Evolutionary conservation across 208 protist species (phyloP), one percentile per base, ranked within the genome.

Genomic region (Strigomonas culicis): DNA sequence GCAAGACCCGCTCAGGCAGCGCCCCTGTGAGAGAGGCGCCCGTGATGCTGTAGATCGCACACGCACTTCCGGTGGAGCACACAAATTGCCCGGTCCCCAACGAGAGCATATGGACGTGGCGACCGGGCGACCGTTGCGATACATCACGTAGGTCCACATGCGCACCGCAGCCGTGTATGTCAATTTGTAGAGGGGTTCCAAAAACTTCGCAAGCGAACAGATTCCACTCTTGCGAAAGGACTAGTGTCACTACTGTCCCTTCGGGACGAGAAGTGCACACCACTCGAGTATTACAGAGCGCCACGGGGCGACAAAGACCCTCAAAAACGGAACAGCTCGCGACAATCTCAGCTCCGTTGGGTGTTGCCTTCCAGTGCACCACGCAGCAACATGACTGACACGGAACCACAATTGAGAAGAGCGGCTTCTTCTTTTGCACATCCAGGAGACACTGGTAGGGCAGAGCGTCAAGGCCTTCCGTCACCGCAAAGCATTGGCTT

Each of bases 161-260:
- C 4, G 31, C 39, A 10, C 19, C 32, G 8, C 44, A 1, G n/a
- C 22, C 31, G 39, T 60, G 4, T 1, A 60, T 19, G 13, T 24
- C 44, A 22, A 60, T 15, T 1, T 60, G 28, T 32, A 28, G 10
- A 10, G 39, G 41, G 13, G 57, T 34, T 8, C 57, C 79, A 70
- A 77, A 66, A 2, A 72, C 65, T 39, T 87, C 81, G 47, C 68
- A 73, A 0, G 81, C 81, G 46, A 69, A 81, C 3, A 83, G 31
- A 27, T 53, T 67, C 53, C 68, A 76, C 34, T 80, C 62, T 13
- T 69, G 34, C 10, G 73, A 70, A 27, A 83, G 68, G n/a, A 77
- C n/a, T 31, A 87, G 24, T 24, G 74, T 63, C 4, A 75, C 15
- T 0, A 60, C 55, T 11, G 77, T 65, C 19, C 66, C 62, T 49